Evolutionary conservation across 805 yeast species (phyloP).

Genomic region (Candida ortonii): DNA sequence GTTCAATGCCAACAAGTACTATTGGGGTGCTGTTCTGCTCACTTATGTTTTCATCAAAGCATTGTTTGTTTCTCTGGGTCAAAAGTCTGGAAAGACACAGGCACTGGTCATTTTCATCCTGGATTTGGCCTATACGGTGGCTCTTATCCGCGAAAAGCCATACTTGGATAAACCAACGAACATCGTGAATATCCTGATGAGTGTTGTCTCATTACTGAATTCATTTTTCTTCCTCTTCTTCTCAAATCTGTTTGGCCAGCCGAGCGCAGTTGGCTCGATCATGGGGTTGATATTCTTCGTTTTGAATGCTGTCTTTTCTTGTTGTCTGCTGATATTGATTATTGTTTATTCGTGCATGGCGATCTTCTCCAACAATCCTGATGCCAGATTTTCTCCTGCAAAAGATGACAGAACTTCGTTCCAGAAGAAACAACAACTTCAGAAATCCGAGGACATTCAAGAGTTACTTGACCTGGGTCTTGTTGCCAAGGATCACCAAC

Average conservation of each 20-base stretch:
- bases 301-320: conserved; percentile 83
- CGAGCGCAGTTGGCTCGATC: conserved; percentile 71
- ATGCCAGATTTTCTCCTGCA: conserved; percentile 83
- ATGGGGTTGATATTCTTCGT: conserved; percentile 93
- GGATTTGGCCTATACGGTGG: conserved; percentile 67
- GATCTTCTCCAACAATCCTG: conserved; percentile 78
- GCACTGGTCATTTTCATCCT: conserved; percentile 71
- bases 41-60: conserved; percentile 63
- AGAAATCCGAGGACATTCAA: conserved; percentile 33
- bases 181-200: conserved; percentile 66
- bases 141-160: conserved; percentile 64
- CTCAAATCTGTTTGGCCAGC: conserved; percentile 79
- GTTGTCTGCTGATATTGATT: conserved; percentile 67
- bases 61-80: conserved; percentile 74
- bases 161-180: conserved; percentile 83
- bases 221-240: conserved; percentile 85
- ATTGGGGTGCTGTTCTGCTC: conserved; percentile 73
- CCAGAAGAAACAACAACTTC: conserved; percentile 41
- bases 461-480: conserved; percentile 72
- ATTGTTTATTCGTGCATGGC: conserved; percentile 63
- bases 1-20: conserved; percentile 77
- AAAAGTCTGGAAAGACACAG: conserved; percentile 77
- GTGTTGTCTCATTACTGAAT: conserved; percentile 70
- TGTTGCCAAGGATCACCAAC: conserved; percentile 80
- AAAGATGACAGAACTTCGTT: conserved; percentile 91